phyloP scores from a whole-genome alignment of 441 rosid species.

The Gossypium davidsonii region DNA sequence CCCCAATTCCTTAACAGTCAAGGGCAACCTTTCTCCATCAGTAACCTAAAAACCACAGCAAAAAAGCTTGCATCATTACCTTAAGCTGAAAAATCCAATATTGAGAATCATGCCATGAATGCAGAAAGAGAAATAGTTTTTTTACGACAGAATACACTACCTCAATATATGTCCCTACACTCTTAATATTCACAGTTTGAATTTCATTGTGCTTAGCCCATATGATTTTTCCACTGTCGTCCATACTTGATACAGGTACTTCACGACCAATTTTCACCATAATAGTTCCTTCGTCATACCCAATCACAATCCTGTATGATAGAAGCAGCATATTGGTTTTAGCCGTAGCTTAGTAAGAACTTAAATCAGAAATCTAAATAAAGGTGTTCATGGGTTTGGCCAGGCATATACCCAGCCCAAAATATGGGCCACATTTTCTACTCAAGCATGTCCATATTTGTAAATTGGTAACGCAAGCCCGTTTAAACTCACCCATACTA shows the following conservation, averaged over 20 bases:
- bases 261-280: constrained; percentile 98
- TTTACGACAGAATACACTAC: constrained; percentile 25
- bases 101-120: background rate
- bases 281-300: constrained; percentile 96
- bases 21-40: constrained; percentile 94
- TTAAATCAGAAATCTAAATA: background rate
- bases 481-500: too few species aligned
- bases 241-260: constrained; percentile 99
- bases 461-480: too few species aligned
- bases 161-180: constrained; percentile 91
- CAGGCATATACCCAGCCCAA: background rate
- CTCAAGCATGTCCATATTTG: too few species aligned
- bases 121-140: background rate
- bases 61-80: constrained; percentile 7
- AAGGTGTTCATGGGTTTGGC: background rate
- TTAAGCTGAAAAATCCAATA: constrained; percentile 9
- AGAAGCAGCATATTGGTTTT: constrained; percentile 4
- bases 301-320: constrained; percentile 71
- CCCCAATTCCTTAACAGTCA: constrained; percentile 97
- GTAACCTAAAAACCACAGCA: constrained; percentile 52
- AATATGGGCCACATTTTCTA: too few species aligned
- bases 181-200: constrained; percentile 95
- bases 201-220: constrained; percentile 99
- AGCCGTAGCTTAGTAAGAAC: background rate
- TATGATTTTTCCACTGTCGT: constrained; percentile 92